Base-by-base conservation (phyloP, 208 protist species). In the Tritrichomonas foetus region DNA sequence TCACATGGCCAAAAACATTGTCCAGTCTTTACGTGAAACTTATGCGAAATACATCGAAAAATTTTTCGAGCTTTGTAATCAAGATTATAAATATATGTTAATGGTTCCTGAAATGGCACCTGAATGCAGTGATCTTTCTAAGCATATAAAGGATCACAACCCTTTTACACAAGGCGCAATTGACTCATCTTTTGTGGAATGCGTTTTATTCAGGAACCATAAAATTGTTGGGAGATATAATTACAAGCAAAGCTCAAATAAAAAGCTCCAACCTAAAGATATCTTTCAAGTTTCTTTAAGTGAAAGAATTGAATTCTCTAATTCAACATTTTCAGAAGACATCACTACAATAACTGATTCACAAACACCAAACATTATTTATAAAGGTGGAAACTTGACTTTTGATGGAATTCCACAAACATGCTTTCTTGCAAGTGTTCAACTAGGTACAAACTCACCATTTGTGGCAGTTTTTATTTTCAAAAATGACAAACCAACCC, bases 31-130 rank as follows among this genome's bases (percentile, higher is more conserved):
- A 11, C 44, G 78, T n/a, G 47, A 89, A 20, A 3, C 41, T 27
- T 89, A 89, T 57, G 78, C 78, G 0, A 53, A 57, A 20, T 89
- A 57, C 39, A 49, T 89, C 20, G 78, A 89, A 57, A 57, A 33
- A 39, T 89, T 89, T 39, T 89, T 89, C 47, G 25, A 44, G 20
- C 16, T 89, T 39, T 44, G 41, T n/a, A 57, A 57, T 27, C 53
- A 89, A 89, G 78, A 89, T 57, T 89, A 89, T 39, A 89, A 89
- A 89, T 89, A 39, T 39, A 5, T 89, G 9, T 89, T 89, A 89
- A 57, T 53, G 41, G 27, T 89, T 20, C 78, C 78, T 53, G n/a
- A 25, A 50, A 82, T 82, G 41, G 41, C 53, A 39, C 33, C 39
- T 27, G 57, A 44, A 89, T 39, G 57, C 47, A 33, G 47, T 39